A percentile compares a stretch with the other conserved stretches of the same genome.
Conservation (phyloP, 1,284 basidiomycete species). For the Afroboletus lepidellus region DNA sequence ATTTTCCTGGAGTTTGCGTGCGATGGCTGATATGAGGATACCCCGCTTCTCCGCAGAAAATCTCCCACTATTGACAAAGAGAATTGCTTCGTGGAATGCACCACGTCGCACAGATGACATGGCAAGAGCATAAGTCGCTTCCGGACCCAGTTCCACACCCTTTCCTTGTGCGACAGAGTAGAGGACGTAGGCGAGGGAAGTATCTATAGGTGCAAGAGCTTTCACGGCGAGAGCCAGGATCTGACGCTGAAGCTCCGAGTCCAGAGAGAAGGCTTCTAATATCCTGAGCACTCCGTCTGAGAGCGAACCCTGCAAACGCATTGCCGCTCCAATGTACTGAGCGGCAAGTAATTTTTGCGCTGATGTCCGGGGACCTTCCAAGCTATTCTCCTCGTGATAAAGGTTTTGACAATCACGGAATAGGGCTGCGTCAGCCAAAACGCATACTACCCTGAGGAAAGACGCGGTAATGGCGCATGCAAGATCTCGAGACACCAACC, state of each 20-base stretch:
- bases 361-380: not conserved
- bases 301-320: conserved; percentile 19
- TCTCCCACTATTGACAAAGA: conserved; percentile 11
- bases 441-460: conserved; percentile 47
- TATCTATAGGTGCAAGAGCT: conserved; percentile 19
- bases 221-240: conserved; percentile 15
- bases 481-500: conserved; percentile 30
- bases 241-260: conserved; percentile 15
- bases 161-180: conserved; percentile 4
- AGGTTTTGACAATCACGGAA: conserved; percentile 30
- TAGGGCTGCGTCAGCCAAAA: conserved; percentile 38
- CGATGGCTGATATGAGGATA: conserved; percentile 25
- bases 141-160: conserved; percentile 1
- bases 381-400: conserved; percentile 11
- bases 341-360: conserved; percentile 16
- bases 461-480: conserved; percentile 38
- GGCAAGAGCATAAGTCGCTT: conserved; percentile 14
- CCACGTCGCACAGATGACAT: conserved; percentile 21
- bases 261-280: conserved; percentile 12
- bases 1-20: conserved; percentile 19
- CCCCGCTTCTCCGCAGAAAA: conserved; percentile 20
- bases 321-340: conserved; percentile 26
- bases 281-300: conserved; percentile 10
- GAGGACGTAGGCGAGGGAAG: conserved; percentile 23
- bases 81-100: conserved; percentile 11